Base-by-base conservation (phyloP, 257 asterid genomes). In the Cinchona pubescens region DNA sequence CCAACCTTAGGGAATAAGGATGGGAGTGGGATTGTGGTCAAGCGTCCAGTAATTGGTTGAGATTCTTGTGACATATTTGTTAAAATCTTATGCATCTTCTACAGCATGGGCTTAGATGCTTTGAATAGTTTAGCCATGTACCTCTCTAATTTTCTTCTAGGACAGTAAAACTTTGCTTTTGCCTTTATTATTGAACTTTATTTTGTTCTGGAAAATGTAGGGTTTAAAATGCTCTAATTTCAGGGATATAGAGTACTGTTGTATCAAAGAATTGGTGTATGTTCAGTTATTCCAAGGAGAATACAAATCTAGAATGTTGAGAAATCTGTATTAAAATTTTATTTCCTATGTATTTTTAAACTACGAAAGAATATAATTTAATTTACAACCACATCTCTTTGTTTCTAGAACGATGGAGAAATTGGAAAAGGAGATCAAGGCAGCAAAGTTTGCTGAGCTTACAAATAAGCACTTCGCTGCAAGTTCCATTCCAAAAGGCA, bases 381-480 rank as follows among this genome's bases (percentile, higher is more conserved):
- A 69, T 66, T 67, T 45, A 25, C 35, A 73, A 32, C 32, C 53
- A 27, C 15, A 21, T 69, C 59, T 43, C 49, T 70, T 68, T 60
- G n/a, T 55, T 74, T 73, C 79, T 89, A 92, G 97, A n/a, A n/a
- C n/a, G n/a, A 80, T 86, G 88, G 92, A 86, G 74, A 84, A 81
- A 79, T 85, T 78, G 76, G 98, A 93, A 83, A 88, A 87, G 85
- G 97, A 94, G 79, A 88, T 92, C 37, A 90, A 88, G 87, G 90
- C 86, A 72, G 84, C 96, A 42, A 90, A 87, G 86, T 90, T 94
- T 11, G 89, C 97, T 6, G 97, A 94, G 87, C 83, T 94, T 69
- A 89, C 85, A 85, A 92, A 92, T 79, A 92, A 87, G 78, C 97
- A 94, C 82, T 92, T 90, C 74, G 99, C 99, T 5, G 99, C 99